phyloP scores from a whole-genome alignment of 768 basidiomycete species.

The Boletus reticuloceps region DNA sequence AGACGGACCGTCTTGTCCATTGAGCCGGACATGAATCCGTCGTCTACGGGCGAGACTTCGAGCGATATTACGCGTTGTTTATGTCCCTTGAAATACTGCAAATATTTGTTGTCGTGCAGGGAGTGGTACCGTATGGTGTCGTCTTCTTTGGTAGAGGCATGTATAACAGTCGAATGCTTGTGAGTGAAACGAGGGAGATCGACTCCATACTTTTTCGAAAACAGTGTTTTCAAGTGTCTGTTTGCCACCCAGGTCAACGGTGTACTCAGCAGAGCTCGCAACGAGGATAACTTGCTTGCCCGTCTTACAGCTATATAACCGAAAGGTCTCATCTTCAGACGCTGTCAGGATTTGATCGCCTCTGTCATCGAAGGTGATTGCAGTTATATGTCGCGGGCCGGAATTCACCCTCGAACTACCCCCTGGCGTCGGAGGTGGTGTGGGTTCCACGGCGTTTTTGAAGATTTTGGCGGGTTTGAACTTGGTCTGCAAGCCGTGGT shows the following conservation, averaged over 20 bases:
- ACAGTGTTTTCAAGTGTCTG: slow-evolving; percentile 73
- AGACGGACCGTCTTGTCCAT: slow-evolving; percentile 92
- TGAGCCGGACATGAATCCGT: slow-evolving; percentile 94
- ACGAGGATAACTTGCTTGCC: slow-evolving; percentile 79
- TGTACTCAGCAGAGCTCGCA: slow-evolving; percentile 11
- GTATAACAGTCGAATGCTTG: slow-evolving; percentile 77
- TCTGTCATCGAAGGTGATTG: slow-evolving; percentile 86
- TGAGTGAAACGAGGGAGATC: slow-evolving; percentile 95
- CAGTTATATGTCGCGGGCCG: slow-evolving; percentile 77
- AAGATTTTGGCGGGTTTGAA: slow-evolving; percentile 90
- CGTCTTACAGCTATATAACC: slow-evolving; percentile 82
- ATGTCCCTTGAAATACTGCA: slow-evolving; percentile 96
- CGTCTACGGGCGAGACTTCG: slow-evolving; percentile 89
- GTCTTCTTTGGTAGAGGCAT: slow-evolving; percentile 94
- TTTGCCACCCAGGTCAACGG: slow-evolving; percentile 27
- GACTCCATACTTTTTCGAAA: slow-evolving; percentile 96
- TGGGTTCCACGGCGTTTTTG: slow-evolving; percentile 69
- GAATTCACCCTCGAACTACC: slow-evolving; percentile 32
- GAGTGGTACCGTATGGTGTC: slow-evolving; percentile 95
- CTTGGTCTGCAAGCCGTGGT: slow-evolving; percentile 46
- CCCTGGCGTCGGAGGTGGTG: slow-evolving; percentile 46
- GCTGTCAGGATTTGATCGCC: slow-evolving; percentile 87
- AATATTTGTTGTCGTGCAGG: slow-evolving; percentile 92
- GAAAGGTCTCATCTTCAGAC: slow-evolving; percentile 89
- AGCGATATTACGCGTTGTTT: slow-evolving; percentile 85